Evolutionary conservation across 176 grass and related monocot species (phyloP).

Genomic region (Oryza coarctata): DNA sequence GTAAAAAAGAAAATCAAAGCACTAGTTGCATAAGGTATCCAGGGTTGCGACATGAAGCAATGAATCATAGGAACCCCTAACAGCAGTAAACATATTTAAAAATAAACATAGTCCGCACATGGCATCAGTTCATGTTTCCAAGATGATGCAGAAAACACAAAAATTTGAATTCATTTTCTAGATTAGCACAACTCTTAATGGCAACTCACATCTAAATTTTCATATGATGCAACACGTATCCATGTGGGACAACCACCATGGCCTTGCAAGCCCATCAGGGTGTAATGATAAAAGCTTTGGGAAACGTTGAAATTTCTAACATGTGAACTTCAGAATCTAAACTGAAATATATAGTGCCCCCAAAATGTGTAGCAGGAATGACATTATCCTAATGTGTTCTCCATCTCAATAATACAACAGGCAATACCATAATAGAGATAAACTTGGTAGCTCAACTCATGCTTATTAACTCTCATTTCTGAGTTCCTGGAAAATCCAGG

Average conservation of each 20-base stretch:
- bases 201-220: background rate
- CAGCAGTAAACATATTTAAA: background rate
- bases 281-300: background rate
- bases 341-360: background rate
- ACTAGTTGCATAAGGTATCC: background rate
- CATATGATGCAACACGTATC: background rate
- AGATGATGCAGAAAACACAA: background rate
- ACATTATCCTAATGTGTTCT: background rate
- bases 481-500: background rate
- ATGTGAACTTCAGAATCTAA: conserved; percentile 10
- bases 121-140: background rate
- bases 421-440: background rate
- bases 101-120: conserved; percentile 10
- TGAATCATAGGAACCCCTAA: background rate
- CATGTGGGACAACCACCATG: background rate
- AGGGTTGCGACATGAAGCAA: background rate
- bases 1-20: background rate
- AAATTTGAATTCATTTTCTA: background rate
- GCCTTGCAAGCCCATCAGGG: background rate
- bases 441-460: background rate
- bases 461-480: background rate
- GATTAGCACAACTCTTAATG: background rate
- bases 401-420: background rate
- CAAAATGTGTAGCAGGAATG: background rate
- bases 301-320: background rate